Evolutionary conservation across 352 stramenopile species (phyloP), one percentile per base, ranked within the genome.

Genomic region (Phytophthora pluvialis): DNA sequence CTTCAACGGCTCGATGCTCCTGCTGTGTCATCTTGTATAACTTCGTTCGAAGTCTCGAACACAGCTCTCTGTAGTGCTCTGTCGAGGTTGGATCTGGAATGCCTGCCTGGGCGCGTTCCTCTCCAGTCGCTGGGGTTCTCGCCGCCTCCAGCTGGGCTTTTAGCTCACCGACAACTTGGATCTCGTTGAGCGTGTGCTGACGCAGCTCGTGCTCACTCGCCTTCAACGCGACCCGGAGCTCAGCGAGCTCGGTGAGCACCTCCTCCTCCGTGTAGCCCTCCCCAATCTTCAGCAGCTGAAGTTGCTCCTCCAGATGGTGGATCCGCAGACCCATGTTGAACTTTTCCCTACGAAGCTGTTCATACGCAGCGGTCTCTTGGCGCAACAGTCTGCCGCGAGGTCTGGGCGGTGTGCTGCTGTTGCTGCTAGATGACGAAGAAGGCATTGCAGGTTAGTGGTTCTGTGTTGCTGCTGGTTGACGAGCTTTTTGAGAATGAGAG

Each of bases 291-390:
- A 80, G 67, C 11, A 68, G 65, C 15, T 75, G 58, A 32, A 91
- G 59, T 13, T 75, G 70, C 45, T 88, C 68, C 51, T 91, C 76
- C 5, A 88, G 72, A 40, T 71, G 68, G 43, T 76, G 73, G 31
- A 88, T 73, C 25, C 72, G 76, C 48, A 84, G 64, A 54, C 70
- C 68, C 67, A 83, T 74, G 68, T 84, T 88, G 62, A 86, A 86
- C 47, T 81, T 83, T 31, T 86, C 80, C 46, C 75, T 78, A 18
- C 69, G 48, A 4, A 89, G 64, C 7, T 71, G 64, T 21, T 88
- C 72, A 25, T 65, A 63, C 39, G 76, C 70, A 5, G 55, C 64
- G 39, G 78, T 61, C 51, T 85, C 67, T 52, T 81, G 70, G 16
- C 70, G 73, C 11, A 81, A 50, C 32, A 80, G 60, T 21, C 39